Evolutionary conservation across 164 flowering plant species (phyloP).

Genomic region (Warburgia ugandensis): DNA sequence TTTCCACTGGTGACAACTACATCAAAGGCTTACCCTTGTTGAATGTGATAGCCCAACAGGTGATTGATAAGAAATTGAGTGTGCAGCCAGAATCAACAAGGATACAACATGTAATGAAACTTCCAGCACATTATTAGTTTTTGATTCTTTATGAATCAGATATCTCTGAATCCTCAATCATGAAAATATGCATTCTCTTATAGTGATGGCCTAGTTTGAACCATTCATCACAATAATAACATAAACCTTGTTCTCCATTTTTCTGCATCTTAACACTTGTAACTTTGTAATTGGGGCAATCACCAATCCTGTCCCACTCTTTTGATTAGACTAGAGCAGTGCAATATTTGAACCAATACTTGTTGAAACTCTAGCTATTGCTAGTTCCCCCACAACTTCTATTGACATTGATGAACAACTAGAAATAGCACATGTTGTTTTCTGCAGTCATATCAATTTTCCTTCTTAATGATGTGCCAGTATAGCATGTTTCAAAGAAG

Average conservation of each 20-base stretch:
- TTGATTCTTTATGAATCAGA: neutral
- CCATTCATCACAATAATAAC: constrained; percentile 2
- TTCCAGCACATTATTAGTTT: neutral
- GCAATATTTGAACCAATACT: neutral
- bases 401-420: no score
- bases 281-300: neutral
- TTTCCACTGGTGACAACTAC: no score
- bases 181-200: neutral
- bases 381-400: neutral
- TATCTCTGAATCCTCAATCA: neutral
- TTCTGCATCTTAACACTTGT: neutral
- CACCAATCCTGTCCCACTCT: neutral
- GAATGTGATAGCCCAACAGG: no score
- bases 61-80: no score
- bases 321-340: neutral
- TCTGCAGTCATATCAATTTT: neutral
- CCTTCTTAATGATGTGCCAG: neutral
- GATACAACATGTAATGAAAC: neutral
- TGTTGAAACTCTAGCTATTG: neutral
- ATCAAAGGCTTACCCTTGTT: no score
- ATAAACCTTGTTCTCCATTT: neutral
- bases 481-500: neutral
- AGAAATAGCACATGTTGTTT: no score
- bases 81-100: no score
- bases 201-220: neutral